Conservation (phyloP, 768 basidiomycete genomes). For the Termitomyces eurrhizus region DNA sequence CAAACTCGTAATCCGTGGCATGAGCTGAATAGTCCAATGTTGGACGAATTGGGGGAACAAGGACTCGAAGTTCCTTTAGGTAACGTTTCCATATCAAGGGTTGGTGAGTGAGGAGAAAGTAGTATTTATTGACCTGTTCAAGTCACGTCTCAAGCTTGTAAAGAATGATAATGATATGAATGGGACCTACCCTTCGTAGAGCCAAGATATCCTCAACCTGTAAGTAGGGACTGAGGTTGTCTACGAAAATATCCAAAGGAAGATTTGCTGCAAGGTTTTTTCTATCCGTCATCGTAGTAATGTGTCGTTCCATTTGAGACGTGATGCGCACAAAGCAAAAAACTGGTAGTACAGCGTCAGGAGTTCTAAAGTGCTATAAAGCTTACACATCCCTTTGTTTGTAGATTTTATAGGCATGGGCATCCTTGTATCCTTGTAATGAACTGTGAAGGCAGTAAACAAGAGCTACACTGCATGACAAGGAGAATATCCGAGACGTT, state of each 20-base stretch:
- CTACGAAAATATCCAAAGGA: conserved; percentile 27
- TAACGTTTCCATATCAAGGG: too few relatives aligned
- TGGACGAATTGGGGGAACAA: too few relatives aligned
- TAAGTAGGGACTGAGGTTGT: conserved; percentile 38
- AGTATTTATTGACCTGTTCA: too few relatives aligned
- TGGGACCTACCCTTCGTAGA: conserved; percentile 36
- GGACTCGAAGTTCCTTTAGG: too few relatives aligned
- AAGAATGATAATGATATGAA: too few relatives aligned
- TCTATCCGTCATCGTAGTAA: background rate
- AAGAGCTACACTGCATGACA: background rate
- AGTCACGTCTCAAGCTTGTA: too few relatives aligned
- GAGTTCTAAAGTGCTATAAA: background rate
- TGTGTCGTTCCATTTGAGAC: background rate
- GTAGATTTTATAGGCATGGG: background rate
- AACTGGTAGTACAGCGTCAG: background rate
- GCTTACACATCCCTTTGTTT: background rate
- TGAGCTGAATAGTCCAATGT: too few relatives aligned
- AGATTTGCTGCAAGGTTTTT: background rate
- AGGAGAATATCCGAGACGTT: background rate
- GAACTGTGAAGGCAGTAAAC: background rate
- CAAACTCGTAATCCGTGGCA: conserved; percentile 21
- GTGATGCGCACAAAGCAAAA: background rate
- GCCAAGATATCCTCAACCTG: conserved; percentile 43
- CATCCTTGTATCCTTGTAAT: background rate
- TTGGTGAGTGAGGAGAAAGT: too few relatives aligned